phyloP scores from a whole-genome alignment of 1,284 basidiomycete species.

The Sanghuangporus baumii region DNA sequence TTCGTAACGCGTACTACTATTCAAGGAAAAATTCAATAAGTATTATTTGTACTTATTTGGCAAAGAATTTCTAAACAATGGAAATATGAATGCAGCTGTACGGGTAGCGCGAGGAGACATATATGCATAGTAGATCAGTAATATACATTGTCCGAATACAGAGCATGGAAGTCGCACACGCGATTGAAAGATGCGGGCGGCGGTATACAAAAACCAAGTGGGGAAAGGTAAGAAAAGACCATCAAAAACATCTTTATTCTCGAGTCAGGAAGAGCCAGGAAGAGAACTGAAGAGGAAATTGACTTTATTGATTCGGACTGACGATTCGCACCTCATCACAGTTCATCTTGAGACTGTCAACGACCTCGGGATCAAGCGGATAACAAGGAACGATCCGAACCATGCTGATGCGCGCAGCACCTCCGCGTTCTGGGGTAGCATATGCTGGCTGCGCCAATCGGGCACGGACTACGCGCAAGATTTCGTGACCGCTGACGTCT shows the following conservation, averaged over 20 bases:
- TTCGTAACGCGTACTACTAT: no score
- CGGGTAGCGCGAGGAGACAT: background rate
- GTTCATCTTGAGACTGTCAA: conserved; percentile 5
- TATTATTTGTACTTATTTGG: no score
- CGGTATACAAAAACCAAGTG: background rate
- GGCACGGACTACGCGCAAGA: conserved; percentile 26
- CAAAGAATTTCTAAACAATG: no score
- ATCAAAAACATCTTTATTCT: background rate
- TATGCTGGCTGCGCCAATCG: conserved; percentile 9
- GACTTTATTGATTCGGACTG: background rate
- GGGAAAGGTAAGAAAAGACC: background rate
- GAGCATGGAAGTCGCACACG: background rate
- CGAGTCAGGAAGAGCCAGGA: background rate
- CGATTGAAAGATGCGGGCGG: background rate
- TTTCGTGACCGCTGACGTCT: conserved; percentile 30
- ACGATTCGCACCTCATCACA: conserved; percentile 12
- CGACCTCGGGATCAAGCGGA: conserved; percentile 9
- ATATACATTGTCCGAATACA: background rate
- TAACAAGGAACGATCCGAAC: conserved; percentile 13
- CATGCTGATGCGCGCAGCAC: conserved; percentile 6
- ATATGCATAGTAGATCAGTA: background rate
- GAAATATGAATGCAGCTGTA: no score
- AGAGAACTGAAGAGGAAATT: background rate
- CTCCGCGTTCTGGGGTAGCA: background rate
- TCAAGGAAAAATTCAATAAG: no score